A percentile compares a stretch with the other conserved stretches of the same genome.
phyloP scores from a whole-genome alignment of 2,329 filamentous ascomycete genomes.

The Tolypocladium guangdongense region DNA sequence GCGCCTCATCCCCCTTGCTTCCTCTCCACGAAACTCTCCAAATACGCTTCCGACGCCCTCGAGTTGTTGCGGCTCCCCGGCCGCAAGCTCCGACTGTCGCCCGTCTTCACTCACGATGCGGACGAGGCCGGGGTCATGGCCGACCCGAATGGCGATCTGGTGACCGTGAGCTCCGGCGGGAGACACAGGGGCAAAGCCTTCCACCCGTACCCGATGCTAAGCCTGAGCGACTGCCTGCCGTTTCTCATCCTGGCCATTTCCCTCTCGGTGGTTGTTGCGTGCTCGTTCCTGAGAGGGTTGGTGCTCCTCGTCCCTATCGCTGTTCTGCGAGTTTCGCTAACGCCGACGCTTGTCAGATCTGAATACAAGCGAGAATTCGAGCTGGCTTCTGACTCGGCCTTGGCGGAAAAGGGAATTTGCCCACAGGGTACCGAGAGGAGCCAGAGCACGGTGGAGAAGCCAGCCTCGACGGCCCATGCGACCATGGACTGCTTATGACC shows the following conservation, averaged over 20 bases:
- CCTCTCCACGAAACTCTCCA: neutral
- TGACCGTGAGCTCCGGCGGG: slow-evolving; percentile 2
- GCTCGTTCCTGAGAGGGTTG: slow-evolving; percentile 8
- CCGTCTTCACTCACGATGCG: slow-evolving; percentile 6
- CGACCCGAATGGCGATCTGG: slow-evolving; percentile 8
- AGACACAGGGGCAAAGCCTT: neutral
- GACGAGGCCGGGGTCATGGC: slow-evolving; percentile 3
- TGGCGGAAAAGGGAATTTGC: neutral
- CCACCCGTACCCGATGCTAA: slow-evolving; percentile 1
- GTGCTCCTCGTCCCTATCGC: neutral
- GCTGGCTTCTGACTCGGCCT: neutral
- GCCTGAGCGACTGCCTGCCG: slow-evolving; percentile 7
- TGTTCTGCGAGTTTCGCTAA: neutral
- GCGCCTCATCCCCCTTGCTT: neutral
- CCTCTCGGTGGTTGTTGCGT: slow-evolving; percentile 7
- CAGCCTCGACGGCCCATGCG: neutral
- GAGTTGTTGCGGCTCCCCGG: slow-evolving; percentile 2
- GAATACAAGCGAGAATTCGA: neutral
- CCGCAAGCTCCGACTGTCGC: slow-evolving; percentile 1
- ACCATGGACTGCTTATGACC: neutral
- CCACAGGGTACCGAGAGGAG: neutral
- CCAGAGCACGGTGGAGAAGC: neutral
- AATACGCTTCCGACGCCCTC: slow-evolving; percentile 3
- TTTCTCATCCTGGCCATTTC: slow-evolving; percentile 7
- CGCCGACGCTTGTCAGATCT: neutral